A percentile compares a stretch with the other conserved stretches of the same genome.
phyloP scores from a whole-genome alignment of 1,284 basidiomycete species.

The Trichosporon sp. region DNA sequence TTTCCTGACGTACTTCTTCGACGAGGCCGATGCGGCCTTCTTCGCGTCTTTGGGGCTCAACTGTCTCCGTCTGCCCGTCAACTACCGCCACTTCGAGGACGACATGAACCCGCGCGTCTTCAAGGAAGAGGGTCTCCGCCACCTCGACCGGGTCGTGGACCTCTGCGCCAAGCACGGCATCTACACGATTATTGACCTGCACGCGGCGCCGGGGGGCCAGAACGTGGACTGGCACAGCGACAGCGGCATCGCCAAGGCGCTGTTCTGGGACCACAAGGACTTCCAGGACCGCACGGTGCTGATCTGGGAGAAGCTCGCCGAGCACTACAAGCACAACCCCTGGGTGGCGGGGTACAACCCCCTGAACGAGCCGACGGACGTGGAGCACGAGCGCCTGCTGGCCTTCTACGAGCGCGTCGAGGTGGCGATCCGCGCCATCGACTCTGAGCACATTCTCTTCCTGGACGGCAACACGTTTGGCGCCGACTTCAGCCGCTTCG shows the following conservation, averaged over 20 bases:
- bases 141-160: constrained; percentile 46
- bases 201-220: constrained; percentile 54
- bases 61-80: constrained; percentile 61
- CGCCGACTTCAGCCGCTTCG: constrained; percentile 71
- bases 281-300: constrained; percentile 71
- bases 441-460: constrained; percentile 64
- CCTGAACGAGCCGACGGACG: constrained; percentile 74
- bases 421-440: constrained; percentile 67
- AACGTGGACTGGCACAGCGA: constrained; percentile 56
- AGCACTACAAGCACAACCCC: constrained; percentile 66
- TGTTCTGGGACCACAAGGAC: constrained; percentile 71
- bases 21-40: constrained; percentile 66
- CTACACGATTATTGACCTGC: constrained; percentile 56
- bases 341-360: constrained; percentile 71
- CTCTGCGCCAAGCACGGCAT: constrained; percentile 52
- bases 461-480: constrained; percentile 67
- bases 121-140: constrained; percentile 44
- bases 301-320: constrained; percentile 70
- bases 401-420: constrained; percentile 67
- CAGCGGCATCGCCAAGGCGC: constrained; percentile 45
- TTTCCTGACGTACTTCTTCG: constrained; percentile 71
- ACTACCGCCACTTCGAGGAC: constrained; percentile 47
- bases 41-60: constrained; percentile 68
- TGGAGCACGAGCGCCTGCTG: constrained; percentile 59
- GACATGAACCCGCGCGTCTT: constrained; percentile 47